These are phyloP conservation scores for Rosellinia necatrix DNA, from an alignment of 2,329 filamentous ascomycete genomes.

Conservation along the genomic window DNA sequence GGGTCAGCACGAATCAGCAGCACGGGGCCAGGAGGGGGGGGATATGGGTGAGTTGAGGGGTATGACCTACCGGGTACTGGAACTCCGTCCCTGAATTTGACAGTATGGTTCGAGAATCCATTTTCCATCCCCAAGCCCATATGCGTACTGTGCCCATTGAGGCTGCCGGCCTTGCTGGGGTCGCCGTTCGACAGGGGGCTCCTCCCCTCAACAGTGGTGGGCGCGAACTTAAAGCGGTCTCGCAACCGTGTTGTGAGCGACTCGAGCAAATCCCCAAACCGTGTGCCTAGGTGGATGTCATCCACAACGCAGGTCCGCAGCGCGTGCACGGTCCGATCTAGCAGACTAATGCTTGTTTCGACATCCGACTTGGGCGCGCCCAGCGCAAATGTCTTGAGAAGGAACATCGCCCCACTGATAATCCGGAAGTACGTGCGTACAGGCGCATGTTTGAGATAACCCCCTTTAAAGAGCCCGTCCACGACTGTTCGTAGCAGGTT, in stretches of 20 bases:
- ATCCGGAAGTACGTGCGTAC: constrained; percentile 87
- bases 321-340: constrained; percentile 75
- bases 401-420: constrained; percentile 82
- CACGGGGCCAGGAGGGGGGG: neutral
- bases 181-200: constrained; percentile 46
- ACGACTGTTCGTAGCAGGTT: constrained; percentile 79
- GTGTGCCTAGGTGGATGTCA: constrained; percentile 82
- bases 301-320: constrained; percentile 80
- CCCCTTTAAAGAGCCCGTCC: constrained; percentile 72
- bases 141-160: constrained; percentile 38
- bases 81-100: constrained; percentile 37
- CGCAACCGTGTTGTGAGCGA: constrained; percentile 75
- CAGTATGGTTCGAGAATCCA: constrained; percentile 32
- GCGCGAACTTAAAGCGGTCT: constrained; percentile 72
- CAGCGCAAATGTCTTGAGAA: constrained; percentile 82
- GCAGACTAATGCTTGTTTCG: constrained; percentile 72
- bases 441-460: constrained; percentile 80
- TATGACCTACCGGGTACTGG: constrained; percentile 37
- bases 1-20: constrained; percentile 19
- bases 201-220: constrained; percentile 51
- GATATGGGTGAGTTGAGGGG: neutral
- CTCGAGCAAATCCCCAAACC: constrained; percentile 82
- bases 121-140: constrained; percentile 39
- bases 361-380: constrained; percentile 80
- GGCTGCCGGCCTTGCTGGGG: constrained; percentile 33